A percentile compares a stretch with the other conserved stretches of the same genome.
These are phyloP conservation scores for Forsythia suspensa DNA, from an alignment of 257 asterid genomes.

Conservation along the genomic window DNA sequence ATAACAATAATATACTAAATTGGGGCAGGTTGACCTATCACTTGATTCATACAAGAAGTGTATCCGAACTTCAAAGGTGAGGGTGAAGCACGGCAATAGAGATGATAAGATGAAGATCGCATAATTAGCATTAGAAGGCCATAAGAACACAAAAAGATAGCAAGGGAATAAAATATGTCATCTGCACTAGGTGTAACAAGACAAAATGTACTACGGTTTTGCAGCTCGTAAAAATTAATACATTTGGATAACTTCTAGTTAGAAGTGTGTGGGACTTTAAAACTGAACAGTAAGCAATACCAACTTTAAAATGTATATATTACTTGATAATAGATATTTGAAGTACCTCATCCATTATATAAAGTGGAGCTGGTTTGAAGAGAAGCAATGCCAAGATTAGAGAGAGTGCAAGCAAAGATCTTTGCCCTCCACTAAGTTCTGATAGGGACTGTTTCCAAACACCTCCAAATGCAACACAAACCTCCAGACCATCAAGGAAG, in stretches of 20 bases:
- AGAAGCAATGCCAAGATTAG: constrained; percentile 92
- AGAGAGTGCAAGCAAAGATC: constrained; percentile 96
- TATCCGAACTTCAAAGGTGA: not conserved
- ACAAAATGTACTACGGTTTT: not conserved
- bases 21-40: not conserved
- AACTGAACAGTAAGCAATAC: not conserved
- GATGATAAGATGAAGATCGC: not conserved
- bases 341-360: constrained; percentile 93
- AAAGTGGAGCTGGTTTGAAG: constrained; percentile 96
- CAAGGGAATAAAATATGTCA: not conserved
- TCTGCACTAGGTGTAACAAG: not conserved
- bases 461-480: constrained; percentile 90
- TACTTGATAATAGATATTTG: not conserved
- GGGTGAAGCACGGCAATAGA: not conserved
- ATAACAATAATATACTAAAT: not conserved
- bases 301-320: not conserved
- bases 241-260: not conserved
- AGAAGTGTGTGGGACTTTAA: not conserved
- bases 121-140: not conserved
- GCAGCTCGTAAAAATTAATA: no score
- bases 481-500: constrained; percentile 95
- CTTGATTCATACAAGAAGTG: not conserved
- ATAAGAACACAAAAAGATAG: not conserved
- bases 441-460: constrained; percentile 98
- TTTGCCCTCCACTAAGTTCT: constrained; percentile 98